Conservation (phyloP, 2,329 filamentous ascomycete genomes). For the Colletotrichum somersetense region DNA sequence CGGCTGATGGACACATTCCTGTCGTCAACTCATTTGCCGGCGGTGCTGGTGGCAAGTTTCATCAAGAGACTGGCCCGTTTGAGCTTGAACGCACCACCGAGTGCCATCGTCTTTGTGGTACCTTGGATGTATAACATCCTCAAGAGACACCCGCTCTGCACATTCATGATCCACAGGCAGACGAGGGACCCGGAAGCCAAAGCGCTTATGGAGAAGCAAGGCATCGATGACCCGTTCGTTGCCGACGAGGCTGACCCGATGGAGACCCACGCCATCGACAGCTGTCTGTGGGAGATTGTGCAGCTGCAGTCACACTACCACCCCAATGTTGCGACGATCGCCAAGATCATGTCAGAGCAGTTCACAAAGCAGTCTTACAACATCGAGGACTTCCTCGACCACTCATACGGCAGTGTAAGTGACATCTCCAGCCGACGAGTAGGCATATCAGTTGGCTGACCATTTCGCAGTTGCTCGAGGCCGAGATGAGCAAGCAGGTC, state of each 20-base stretch:
- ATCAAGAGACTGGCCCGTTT: conserved; percentile 92
- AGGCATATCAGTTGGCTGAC: conserved; percentile 66
- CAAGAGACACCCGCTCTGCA: conserved; percentile 88
- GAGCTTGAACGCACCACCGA: conserved; percentile 87
- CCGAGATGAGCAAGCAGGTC: conserved; percentile 84
- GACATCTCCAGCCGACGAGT: not conserved
- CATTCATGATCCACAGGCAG: conserved; percentile 94
- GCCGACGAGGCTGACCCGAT: conserved; percentile 84
- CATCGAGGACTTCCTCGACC: conserved; percentile 96
- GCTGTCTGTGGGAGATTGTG: conserved; percentile 94
- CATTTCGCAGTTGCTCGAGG: conserved; percentile 76
- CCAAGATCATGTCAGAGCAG: conserved; percentile 94
- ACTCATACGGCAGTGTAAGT: conserved; percentile 86
- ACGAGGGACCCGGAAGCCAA: conserved; percentile 69
- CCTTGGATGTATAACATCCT: conserved; percentile 97
- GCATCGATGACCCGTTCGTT: conserved; percentile 80
- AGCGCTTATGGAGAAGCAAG: conserved; percentile 70
- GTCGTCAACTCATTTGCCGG: conserved; percentile 90
- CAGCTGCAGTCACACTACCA: conserved; percentile 94
- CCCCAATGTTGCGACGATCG: conserved; percentile 93
- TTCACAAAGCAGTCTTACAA: conserved; percentile 97
- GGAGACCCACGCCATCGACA: conserved; percentile 88
- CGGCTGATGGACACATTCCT: conserved; percentile 92
- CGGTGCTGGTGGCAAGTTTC: conserved; percentile 91
- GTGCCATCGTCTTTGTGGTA: conserved; percentile 87